These are phyloP conservation scores for Annulohypoxylon maeteangense DNA, from an alignment of 495 filamentous ascomycete genomes.

Conservation along the genomic window DNA sequence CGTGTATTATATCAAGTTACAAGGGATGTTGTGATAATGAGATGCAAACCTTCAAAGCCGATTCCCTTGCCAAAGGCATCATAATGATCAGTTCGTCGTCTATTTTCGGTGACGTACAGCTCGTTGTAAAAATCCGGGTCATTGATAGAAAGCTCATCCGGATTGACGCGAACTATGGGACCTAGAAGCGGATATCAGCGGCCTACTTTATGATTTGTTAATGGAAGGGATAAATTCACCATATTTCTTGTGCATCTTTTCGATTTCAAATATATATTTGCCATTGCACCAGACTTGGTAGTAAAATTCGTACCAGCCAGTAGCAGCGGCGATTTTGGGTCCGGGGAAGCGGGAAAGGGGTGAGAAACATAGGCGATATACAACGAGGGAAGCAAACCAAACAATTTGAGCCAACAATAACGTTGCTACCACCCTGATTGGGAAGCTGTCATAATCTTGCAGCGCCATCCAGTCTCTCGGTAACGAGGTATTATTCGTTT, in stretches of 20 bases:
- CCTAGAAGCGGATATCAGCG: neutral
- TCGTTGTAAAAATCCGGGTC: conserved; percentile 2
- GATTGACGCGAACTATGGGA: conserved; percentile 8
- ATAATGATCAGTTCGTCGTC: conserved; percentile 4
- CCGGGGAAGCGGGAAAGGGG: neutral
- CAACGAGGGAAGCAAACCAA: neutral
- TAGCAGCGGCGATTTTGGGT: neutral
- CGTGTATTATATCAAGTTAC: no score
- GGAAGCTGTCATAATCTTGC: conserved; percentile 1
- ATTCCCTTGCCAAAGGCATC: conserved; percentile 3
- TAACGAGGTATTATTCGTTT: neutral
- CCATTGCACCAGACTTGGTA: conserved; percentile 2
- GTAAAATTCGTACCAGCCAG: conserved; percentile 7
- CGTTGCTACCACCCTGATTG: neutral
- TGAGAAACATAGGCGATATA: neutral
- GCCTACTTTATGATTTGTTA: neutral
- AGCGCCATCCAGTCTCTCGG: neutral
- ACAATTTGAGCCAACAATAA: neutral
- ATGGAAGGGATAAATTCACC: neutral
- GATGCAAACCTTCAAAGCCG: conserved; percentile 2
- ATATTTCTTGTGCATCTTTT: conserved; percentile 15
- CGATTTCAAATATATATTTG: conserved; percentile 11
- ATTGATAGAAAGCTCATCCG: conserved; percentile 3
- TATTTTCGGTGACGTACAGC: neutral
- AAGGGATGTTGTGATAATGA: neutral